Percentiles rank a stretch among this genome's conserved stretches.
Evolutionary conservation across 768 basidiomycete species (phyloP).

Genomic region (Tephrocybe sp.): DNA sequence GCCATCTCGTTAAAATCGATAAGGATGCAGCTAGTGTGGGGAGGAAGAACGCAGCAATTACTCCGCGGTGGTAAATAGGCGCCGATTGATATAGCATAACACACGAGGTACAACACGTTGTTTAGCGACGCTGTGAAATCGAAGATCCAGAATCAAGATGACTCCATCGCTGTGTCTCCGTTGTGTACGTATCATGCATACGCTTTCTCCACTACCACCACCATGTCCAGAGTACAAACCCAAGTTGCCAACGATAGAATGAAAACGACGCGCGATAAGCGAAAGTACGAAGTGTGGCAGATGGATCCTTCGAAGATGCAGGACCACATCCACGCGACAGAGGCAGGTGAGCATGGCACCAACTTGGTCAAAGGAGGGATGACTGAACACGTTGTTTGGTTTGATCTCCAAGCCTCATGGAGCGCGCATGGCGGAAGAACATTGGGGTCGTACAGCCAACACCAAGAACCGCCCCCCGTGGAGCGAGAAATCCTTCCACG

Average conservation of each 20-base stretch:
- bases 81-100: constrained; percentile 6
- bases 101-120: constrained; percentile 11
- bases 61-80: neutral
- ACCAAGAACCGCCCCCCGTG: neutral
- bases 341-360: no score
- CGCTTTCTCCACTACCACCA: neutral
- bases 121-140: constrained; percentile 8
- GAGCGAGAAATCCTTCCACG: constrained; percentile 4
- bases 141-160: neutral
- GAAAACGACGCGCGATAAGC: neutral
- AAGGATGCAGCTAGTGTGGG: no score
- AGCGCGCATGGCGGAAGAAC: neutral
- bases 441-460: neutral
- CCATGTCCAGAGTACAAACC: constrained; percentile 9
- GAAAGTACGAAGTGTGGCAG: constrained; percentile 1
- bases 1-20: no score
- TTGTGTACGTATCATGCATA: neutral
- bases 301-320: neutral
- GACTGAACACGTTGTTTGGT: constrained; percentile 3
- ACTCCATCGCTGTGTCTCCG: neutral
- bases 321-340: neutral
- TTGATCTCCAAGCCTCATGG: neutral
- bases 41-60: neutral
- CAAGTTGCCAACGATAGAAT: neutral
- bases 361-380: neutral